Evolutionary conservation across 768 basidiomycete genomes (phyloP).

Genomic region (Filobasidium wieringae): DNA sequence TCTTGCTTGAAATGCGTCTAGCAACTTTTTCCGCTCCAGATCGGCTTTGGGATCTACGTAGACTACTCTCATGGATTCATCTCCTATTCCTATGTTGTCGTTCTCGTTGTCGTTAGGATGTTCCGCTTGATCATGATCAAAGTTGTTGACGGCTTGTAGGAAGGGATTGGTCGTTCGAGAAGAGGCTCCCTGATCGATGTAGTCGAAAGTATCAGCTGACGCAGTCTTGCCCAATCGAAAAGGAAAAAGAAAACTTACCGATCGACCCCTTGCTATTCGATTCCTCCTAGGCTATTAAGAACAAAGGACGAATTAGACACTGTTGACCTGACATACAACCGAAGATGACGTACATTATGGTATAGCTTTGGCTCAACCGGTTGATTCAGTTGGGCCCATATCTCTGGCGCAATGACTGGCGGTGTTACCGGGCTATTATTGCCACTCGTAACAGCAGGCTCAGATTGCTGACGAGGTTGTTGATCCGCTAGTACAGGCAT

Average conservation of each 20-base stretch:
- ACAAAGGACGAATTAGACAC: no score
- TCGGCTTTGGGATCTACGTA: conserved; percentile 29
- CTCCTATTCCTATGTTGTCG: conserved; percentile 9
- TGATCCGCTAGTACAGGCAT: no score
- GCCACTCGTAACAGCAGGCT: no score
- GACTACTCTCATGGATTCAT: conserved; percentile 27
- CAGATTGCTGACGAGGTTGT: no score
- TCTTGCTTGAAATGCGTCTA: conserved; percentile 20
- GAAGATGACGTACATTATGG: no score
- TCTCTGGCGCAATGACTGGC: not conserved
- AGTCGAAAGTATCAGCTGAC: not conserved
- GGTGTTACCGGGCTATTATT: no score
- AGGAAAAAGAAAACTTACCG: not conserved
- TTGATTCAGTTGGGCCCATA: not conserved
- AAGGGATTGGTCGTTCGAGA: not conserved
- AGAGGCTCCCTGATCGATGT: not conserved
- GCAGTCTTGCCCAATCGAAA: not conserved
- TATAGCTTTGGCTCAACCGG: no score
- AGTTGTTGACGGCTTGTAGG: not conserved
- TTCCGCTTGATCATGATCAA: not conserved
- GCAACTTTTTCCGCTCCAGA: conserved; percentile 25
- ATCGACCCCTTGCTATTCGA: not conserved
- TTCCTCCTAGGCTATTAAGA: not conserved
- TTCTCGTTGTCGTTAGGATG: not conserved
- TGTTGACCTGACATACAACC: no score